phyloP scores from a whole-genome alignment of 73 alveolate species.

The Tetrahymena elliotti region DNA sequence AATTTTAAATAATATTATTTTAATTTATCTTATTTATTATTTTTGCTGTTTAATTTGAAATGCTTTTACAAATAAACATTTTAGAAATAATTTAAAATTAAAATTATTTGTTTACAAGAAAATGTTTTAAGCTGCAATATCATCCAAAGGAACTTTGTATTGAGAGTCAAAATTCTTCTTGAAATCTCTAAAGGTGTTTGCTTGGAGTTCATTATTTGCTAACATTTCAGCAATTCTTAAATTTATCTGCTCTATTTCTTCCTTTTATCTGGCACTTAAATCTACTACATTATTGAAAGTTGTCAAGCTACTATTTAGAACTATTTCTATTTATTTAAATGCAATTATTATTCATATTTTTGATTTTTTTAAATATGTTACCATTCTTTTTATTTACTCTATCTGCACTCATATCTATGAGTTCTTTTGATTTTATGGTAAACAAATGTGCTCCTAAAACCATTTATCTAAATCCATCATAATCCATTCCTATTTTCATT shows the following conservation, averaged over 20 bases:
- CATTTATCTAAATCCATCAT: constrained; percentile 40
- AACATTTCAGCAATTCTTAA: not conserved
- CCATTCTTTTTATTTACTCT: not conserved
- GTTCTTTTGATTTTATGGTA: constrained; percentile 24
- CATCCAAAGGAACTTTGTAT: not conserved
- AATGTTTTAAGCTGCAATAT: not conserved
- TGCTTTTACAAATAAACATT: not conserved
- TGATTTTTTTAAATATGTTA: not conserved
- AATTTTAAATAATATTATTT: too few relatives aligned
- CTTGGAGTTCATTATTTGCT: not conserved
- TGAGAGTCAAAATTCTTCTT: not conserved
- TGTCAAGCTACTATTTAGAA: not conserved
- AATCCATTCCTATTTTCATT: not conserved
- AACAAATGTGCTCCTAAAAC: constrained; percentile 32
- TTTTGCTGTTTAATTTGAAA: not conserved
- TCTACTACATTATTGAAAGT: not conserved
- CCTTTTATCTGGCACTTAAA: not conserved
- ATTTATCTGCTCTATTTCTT: not conserved
- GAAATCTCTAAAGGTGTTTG: not conserved
- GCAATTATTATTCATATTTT: not conserved
- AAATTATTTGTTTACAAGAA: not conserved
- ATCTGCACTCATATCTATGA: not conserved
- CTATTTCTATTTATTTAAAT: not conserved
- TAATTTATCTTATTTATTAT: not conserved
- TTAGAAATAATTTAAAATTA: not conserved